Conservation (phyloP, 257 asterid species). For the Echites panduratus region DNA sequence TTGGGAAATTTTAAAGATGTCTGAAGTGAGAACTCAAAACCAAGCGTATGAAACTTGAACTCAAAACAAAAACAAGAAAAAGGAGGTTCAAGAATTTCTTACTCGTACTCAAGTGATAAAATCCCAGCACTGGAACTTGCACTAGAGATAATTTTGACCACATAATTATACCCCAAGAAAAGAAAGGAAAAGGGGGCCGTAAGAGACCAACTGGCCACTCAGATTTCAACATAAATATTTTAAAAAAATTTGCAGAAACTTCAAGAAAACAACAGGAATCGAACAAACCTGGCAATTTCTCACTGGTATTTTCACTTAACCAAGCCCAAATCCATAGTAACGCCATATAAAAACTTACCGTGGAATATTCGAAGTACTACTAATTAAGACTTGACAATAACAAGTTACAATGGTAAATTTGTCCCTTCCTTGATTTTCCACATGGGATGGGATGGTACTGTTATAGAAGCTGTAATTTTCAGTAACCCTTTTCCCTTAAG, state of each 20-base stretch:
- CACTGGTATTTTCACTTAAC: neutral
- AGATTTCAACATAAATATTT: neutral
- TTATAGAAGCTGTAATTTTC: neutral
- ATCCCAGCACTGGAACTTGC: neutral
- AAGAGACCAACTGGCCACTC: neutral
- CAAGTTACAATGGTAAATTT: constrained; percentile 7
- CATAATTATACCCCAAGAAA: neutral
- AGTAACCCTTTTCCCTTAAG: neutral
- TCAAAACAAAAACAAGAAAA: neutral
- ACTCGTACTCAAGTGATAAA: neutral
- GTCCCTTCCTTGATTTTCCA: neutral
- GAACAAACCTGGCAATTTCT: neutral
- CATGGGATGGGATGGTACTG: neutral
- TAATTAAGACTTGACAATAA: neutral
- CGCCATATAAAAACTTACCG: neutral
- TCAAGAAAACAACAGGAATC: neutral
- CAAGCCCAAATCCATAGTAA: neutral
- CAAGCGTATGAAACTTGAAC: neutral
- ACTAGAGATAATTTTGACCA: neutral
- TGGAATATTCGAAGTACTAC: neutral
- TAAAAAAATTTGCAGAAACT: neutral
- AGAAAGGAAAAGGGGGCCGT: neutral
- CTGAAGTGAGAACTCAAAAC: constrained; percentile 6
- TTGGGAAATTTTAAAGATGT: constrained; percentile 18
- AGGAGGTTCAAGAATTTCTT: neutral